Evolutionary conservation across 2,329 filamentous ascomycete species (phyloP).

Genomic region (Diaporthe sp.): DNA sequence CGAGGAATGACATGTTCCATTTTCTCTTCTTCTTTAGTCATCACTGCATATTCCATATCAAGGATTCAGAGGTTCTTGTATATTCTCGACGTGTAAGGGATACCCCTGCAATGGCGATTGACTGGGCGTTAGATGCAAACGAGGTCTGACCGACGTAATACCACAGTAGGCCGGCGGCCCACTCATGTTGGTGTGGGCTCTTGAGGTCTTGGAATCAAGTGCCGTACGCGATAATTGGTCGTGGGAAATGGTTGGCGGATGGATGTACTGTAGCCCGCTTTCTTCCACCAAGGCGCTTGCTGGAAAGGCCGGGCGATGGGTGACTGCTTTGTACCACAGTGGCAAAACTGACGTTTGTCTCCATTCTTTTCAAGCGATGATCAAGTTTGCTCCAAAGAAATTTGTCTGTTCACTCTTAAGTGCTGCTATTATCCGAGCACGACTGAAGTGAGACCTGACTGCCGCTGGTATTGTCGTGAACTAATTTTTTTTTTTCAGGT

Average conservation of each 20-base stretch:
- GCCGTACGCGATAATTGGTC: neutral
- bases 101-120: neutral
- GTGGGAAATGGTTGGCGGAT: neutral
- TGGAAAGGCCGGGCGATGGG: neutral
- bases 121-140: conserved; percentile 6
- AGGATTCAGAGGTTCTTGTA: neutral
- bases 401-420: neutral
- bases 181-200: neutral
- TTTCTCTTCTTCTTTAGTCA: neutral
- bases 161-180: neutral
- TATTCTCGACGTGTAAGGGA: neutral
- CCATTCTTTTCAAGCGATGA: neutral
- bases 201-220: neutral
- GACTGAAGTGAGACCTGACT: neutral
- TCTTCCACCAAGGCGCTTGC: conserved; percentile 13
- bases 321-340: neutral
- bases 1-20: too few relatives aligned
- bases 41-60: neutral
- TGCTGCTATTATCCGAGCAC: too few relatives aligned
- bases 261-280: neutral
- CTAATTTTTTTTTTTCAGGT: neutral
- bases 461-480: neutral
- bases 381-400: too few relatives aligned
- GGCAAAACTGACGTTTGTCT: conserved; percentile 3
- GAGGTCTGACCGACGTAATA: neutral